These are phyloP conservation scores for Vitis vinifera DNA, from an alignment of 164 flowering plant species.

Conservation along the genomic window DNA sequence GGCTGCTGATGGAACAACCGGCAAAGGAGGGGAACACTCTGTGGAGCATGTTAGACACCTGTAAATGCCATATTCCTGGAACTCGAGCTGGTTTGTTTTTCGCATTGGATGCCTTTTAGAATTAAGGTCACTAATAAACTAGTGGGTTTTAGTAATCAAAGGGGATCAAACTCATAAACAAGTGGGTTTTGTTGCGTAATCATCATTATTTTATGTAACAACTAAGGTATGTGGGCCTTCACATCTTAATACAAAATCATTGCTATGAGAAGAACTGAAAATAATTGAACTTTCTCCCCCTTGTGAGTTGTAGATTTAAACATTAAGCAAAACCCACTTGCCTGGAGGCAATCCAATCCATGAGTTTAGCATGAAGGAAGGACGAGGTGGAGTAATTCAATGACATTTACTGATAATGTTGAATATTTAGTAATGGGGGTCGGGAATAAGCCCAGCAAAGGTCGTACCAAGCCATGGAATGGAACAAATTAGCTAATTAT, in stretches of 20 bases:
- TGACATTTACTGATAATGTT: no score
- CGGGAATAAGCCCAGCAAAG: background rate
- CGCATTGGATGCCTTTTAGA: background rate
- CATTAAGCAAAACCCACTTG: no score
- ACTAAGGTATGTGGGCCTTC: no score
- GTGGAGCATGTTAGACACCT: background rate
- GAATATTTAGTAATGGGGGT: background rate
- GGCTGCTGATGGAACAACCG: constrained; percentile 12
- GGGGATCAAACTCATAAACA: background rate
- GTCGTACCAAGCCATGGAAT: background rate
- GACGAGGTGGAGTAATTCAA: no score
- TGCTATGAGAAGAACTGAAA: no score
- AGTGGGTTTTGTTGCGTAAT: background rate
- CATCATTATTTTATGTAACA: no score
- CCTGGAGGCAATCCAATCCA: no score
- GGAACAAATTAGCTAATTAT: background rate
- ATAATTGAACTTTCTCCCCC: no score
- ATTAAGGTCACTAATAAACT: background rate
- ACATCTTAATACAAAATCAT: no score
- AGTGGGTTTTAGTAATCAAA: no score
- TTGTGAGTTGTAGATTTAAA: no score
- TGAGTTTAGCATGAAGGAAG: no score
- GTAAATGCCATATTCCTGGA: background rate
- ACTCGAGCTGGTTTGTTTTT: constrained; percentile 13
- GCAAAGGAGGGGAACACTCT: constrained; percentile 3